Evolutionary conservation across 2,329 filamentous ascomycete genomes (phyloP), one percentile per base, ranked within the genome.

Genomic region (Kalmusia sp.): DNA sequence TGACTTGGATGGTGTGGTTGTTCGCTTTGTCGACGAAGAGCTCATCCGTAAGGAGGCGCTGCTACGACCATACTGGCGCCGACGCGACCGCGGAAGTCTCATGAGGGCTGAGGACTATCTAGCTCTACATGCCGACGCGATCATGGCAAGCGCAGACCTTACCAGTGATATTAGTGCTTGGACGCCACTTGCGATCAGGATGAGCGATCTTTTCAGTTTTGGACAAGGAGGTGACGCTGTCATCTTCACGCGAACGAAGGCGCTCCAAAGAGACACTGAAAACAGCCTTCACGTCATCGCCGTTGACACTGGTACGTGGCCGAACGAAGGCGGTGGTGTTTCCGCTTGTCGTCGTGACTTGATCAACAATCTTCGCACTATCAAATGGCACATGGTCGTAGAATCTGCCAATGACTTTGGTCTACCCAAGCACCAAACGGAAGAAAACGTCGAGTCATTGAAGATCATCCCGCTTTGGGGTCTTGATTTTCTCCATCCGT

Each of bases 201-300:
- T 81, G 46, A 80, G 79, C 49, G 80, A 83, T 63, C 67, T 82
- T 14, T 78, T 80, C 62, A 81, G 76, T 54, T 82, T 82, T 49
- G 80, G 80, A 6, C 77, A 80, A 49, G 80, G 80, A n/a, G 80
- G 80, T 19, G 80, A 83, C 62, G 76, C 80, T 3, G 77, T 81
- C 34, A 77, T 81, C 47, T 79, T 80, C 55, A 83, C 80, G 0
- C 68, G 79, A 33, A 79, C 77, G 0, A 78, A 79, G 54, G 71
- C 79, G 17, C 71, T 79, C n/a, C 71, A 74, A 48, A 79, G 79
- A 11, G 75, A 77, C 38, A 76, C 71, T 2, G 73, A 77, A 12
- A 53, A 62, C 4, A 69, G 64, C 17, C 66, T 77, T 2, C 74
- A 77, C 52, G 73, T 77, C 24, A 65, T 77, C 35, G 73, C 74